Base-by-base conservation (phyloP, 768 basidiomycete genomes). In the Suillus lakei region DNA sequence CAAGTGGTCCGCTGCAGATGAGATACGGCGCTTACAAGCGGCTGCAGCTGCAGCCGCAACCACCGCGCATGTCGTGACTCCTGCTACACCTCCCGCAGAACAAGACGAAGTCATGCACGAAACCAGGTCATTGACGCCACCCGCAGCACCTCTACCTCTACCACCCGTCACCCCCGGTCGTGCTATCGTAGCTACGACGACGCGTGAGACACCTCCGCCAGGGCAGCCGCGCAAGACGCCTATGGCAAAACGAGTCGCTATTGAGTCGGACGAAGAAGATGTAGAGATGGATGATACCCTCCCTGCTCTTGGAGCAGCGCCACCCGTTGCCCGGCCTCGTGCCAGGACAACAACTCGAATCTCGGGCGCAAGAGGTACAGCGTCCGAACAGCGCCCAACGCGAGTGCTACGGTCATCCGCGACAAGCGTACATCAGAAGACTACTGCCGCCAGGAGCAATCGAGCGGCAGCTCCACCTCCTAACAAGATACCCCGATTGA, bases 221-320 rank as follows among this genome's bases (percentile, higher is more conserved):
- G 92, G 90, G 23, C 94, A 93, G 73, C 93, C 91, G 36, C 88
- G 90, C 69, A 98, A 97, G 81, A 95, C 95, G 1, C 95, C 95
- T 0, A 84, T 87, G 62, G 83, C 88, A 54, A 94, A 95, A 78
- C 88, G 91, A 44, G 67, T 83, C 12, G 87, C 88, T 1, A 82
- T 85, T 61, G 91, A 91, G 67, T 88, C 89, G 3, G 90, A 90
- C 55, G 86, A 54, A 54, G 53, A 92, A 50, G 88, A 80, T 51
- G 77, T 74, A 26, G 88, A 86, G 66, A 82, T 80, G 28, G 84
- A 85, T 48, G 90, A 92, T 69, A 82, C 86, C 3, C 80, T 92
- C 9, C 91, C 91, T 38, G 84, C 88, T 8, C 80, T 93, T 21
- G 85, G 83, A 39, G 74, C 81, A 26, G 85, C 82, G 10, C 86